phyloP scores from a whole-genome alignment of 371 early-diverging fungal genomes.

The Mortierella sp. region DNA sequence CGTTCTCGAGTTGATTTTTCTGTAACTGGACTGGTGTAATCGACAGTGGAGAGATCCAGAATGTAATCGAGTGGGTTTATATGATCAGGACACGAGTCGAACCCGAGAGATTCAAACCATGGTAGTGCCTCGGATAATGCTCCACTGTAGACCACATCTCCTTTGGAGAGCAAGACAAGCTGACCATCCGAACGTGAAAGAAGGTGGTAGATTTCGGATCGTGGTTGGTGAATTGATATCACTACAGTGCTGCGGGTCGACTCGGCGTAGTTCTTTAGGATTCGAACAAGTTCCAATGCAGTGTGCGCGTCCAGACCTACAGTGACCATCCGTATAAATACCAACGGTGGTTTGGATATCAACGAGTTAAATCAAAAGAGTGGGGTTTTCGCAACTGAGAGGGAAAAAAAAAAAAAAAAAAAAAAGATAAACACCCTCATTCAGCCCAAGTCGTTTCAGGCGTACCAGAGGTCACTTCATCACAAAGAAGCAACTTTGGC shows the following conservation, averaged over 20 bases:
- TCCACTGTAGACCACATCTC: constrained; percentile 24
- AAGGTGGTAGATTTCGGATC: constrained; percentile 24
- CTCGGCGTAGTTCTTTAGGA: constrained; percentile 13
- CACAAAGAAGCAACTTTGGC: constrained; percentile 57
- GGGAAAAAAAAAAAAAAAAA: too few species aligned
- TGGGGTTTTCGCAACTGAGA: too few species aligned
- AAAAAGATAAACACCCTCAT: too few species aligned
- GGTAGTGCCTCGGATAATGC: not conserved
- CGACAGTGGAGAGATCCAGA: constrained; percentile 9
- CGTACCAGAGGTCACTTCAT: constrained; percentile 58
- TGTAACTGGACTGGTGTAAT: not conserved
- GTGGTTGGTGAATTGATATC: constrained; percentile 33
- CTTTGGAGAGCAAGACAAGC: constrained; percentile 13
- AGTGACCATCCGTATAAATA: too few species aligned
- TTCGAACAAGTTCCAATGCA: constrained; percentile 20
- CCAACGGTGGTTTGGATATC: too few species aligned
- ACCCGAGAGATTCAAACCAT: constrained; percentile 21
- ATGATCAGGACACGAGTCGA: constrained; percentile 5
- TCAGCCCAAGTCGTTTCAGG: too few species aligned
- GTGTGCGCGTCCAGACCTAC: constrained; percentile 26
- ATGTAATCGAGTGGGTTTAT: constrained; percentile 32
- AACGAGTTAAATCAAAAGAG: too few species aligned
- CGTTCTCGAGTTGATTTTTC: not conserved
- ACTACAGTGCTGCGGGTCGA: constrained; percentile 17
- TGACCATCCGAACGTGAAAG: constrained; percentile 15